Evolutionary conservation across 768 basidiomycete genomes (phyloP), one percentile per base, ranked within the genome.

Genomic region (Kwoniella sp.): DNA sequence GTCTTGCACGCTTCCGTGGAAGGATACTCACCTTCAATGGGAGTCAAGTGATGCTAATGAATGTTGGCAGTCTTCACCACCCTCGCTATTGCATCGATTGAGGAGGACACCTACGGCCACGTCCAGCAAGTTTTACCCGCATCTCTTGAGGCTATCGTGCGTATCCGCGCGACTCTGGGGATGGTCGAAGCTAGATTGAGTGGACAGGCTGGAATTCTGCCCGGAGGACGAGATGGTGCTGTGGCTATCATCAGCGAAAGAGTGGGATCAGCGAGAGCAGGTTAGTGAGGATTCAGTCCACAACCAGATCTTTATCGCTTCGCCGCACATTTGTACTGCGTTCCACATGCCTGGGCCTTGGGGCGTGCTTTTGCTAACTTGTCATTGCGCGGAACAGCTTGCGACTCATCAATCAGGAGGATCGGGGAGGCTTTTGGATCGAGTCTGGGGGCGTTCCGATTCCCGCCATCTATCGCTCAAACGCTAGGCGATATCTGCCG

Each of bases 41-140:
- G n/a, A n/a, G n/a, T n/a, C n/a, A n/a, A n/a, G n/a, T 47, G 36
- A 47, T 47, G 19, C 7, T 7, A 19, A 47, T 17, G 46, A 17
- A 49, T 17, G 22, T 49, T 10, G 7, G 19, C 24, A 79, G 78
- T 76, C 25, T 58, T 77, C 21, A 64, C 74, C 1, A 67, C 68
- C 0, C 64, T 75, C n/a, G 63, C 71, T 9, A 59, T 71, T 7
- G 74, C 73, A 3, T 79, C 78, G 0, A 61, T 68, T 21, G 64
- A 67, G 12, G 78, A 79, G 52, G 78, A 79, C 48, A 72, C 70
- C 19, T 79, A 77, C 53, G 78, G 78, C 26, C 69, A 77, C 47
- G 73, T 78, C 1, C 78, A 79, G 48, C 72, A 75, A 15, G 58
- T 70, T 53, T 53, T 77, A 0, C 77, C 78, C 2, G 62, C 70